phyloP scores from a whole-genome alignment of 1,284 basidiomycete species.

The Sporisorium iseilematis-ciliati region DNA sequence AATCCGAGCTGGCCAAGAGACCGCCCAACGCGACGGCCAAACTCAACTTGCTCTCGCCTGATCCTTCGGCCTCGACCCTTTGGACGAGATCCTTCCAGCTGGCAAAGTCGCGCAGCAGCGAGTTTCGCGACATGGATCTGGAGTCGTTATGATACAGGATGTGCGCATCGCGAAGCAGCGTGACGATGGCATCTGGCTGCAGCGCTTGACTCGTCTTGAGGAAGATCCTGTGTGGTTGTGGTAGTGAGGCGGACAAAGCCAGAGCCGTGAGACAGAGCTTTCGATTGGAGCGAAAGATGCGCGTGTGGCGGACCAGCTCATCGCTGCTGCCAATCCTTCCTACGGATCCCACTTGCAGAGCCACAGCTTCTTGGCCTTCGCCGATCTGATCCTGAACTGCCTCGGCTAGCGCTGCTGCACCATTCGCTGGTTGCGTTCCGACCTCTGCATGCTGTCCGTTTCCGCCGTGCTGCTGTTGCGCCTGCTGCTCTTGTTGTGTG shows the following conservation, averaged over 20 bases:
- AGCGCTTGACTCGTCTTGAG: slow-evolving; percentile 61
- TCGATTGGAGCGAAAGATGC: slow-evolving; percentile 61
- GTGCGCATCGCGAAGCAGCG: slow-evolving; percentile 59
- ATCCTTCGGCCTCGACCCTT: slow-evolving; percentile 62
- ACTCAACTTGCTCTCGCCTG: slow-evolving; percentile 55
- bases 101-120: slow-evolving; percentile 58
- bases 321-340: slow-evolving; percentile 20
- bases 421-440: not conserved
- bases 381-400: slow-evolving; percentile 2
- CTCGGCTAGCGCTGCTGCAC: not conserved
- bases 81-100: slow-evolving; percentile 65
- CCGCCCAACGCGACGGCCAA: slow-evolving; percentile 55
- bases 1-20: slow-evolving; percentile 49
- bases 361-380: slow-evolving; percentile 35
- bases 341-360: slow-evolving; percentile 28
- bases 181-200: slow-evolving; percentile 47
- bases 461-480: not conserved
- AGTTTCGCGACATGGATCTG: slow-evolving; percentile 42
- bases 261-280: slow-evolving; percentile 59
- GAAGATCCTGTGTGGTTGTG: slow-evolving; percentile 46
- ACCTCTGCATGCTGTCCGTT: not conserved
- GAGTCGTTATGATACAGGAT: slow-evolving; percentile 54
- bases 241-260: slow-evolving; percentile 39
- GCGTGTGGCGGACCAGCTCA: slow-evolving; percentile 46
- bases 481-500: slow-evolving; percentile 14